A percentile compares a stretch with the other conserved stretches of the same genome.
These are phyloP conservation scores for Persicaria tinctoria DNA, from an alignment of 148 eudicot genomes.

Conservation along the genomic window DNA sequence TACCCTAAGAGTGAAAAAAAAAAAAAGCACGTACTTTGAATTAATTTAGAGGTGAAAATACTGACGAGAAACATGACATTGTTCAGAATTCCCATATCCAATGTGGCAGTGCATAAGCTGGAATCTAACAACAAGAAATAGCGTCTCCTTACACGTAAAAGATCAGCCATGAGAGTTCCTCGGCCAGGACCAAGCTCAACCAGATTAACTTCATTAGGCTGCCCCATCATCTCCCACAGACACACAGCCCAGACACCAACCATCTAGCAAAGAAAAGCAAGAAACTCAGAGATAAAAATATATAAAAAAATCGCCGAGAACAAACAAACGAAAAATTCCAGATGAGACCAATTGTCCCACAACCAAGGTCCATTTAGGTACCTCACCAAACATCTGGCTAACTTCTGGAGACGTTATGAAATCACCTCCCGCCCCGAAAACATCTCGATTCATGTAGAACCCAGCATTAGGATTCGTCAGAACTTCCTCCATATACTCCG, in stretches of 20 bases:
- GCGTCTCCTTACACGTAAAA: constrained; percentile 59
- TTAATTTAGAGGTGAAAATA: background rate
- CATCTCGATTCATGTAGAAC: constrained; percentile 93
- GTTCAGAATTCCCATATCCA: constrained; percentile 1
- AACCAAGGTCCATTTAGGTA: constrained; percentile 18
- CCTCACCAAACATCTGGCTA: constrained; percentile 99
- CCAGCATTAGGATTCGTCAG: constrained; percentile 91
- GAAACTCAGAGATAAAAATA: background rate
- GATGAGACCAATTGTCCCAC: background rate
- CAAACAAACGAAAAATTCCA: background rate
- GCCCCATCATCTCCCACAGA: constrained; percentile 97
- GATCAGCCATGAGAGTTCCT: constrained; percentile 97
- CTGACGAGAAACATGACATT: background rate
- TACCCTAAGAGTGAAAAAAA: constrained; percentile 44
- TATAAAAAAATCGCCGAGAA: background rate
- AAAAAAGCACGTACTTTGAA: background rate
- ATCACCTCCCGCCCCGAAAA: constrained; percentile 94
- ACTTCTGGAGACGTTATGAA: constrained; percentile 98
- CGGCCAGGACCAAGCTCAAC: constrained; percentile 98
- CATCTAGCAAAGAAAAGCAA: constrained; percentile 43
- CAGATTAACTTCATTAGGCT: constrained; percentile 57
- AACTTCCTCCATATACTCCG: constrained; percentile 99
- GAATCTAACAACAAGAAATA: background rate
- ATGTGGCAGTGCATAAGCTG: background rate
- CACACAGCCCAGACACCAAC: constrained; percentile 94